phyloP scores from a whole-genome alignment of 371 early-diverging fungal genomes.

The Mucor irregularis region DNA sequence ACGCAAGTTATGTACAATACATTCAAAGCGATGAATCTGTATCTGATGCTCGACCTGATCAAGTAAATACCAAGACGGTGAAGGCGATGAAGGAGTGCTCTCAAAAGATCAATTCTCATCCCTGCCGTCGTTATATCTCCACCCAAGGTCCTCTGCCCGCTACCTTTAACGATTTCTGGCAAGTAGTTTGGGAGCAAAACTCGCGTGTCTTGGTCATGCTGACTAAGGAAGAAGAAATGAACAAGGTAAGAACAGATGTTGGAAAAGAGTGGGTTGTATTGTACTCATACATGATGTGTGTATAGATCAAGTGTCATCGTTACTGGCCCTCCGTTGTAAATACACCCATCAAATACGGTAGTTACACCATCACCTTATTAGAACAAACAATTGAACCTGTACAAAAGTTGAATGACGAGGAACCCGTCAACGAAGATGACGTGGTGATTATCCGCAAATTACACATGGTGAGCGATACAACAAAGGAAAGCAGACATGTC shows the following conservation, averaged over 20 bases:
- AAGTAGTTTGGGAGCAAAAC: slow-evolving; percentile 84
- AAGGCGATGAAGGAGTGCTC: slow-evolving; percentile 24
- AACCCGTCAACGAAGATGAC: slow-evolving; percentile 31
- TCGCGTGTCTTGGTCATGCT: slow-evolving; percentile 85
- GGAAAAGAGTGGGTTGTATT: background rate
- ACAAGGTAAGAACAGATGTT: slow-evolving; percentile 44
- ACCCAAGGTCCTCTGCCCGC: slow-evolving; percentile 87
- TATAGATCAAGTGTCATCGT: slow-evolving; percentile 65
- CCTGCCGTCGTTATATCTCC: slow-evolving; percentile 70
- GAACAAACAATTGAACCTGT: slow-evolving; percentile 19
- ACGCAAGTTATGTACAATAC: slow-evolving; percentile 62
- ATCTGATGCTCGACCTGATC: slow-evolving; percentile 72
- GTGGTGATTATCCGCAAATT: slow-evolving; percentile 29
- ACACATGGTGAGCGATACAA: background rate
- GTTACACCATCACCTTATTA: slow-evolving; percentile 30
- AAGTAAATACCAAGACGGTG: slow-evolving; percentile 19
- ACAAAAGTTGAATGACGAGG: background rate
- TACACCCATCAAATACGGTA: slow-evolving; percentile 41
- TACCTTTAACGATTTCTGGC: slow-evolving; percentile 90
- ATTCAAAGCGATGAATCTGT: slow-evolving; percentile 52
- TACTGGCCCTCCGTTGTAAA: slow-evolving; percentile 69
- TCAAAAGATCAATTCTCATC: slow-evolving; percentile 4
- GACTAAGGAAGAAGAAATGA: slow-evolving; percentile 81
- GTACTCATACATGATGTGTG: background rate
- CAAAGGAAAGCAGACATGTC: slow-evolving; percentile 33